phyloP scores from a whole-genome alignment of 352 stramenopile species.

The Phytophthora uliginosa region DNA sequence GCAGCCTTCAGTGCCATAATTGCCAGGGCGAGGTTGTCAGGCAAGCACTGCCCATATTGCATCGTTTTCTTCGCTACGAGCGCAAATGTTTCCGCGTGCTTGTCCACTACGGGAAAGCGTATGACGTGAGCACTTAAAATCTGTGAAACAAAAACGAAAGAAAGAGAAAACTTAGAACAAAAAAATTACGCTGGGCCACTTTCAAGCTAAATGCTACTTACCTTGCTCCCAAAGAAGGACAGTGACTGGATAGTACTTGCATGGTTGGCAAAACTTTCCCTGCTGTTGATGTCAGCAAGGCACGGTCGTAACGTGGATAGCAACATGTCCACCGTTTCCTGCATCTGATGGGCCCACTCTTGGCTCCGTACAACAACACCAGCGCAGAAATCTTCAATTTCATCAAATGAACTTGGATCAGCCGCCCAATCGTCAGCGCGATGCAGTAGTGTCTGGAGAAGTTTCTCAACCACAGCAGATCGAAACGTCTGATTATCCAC shows the following conservation, averaged over 20 bases:
- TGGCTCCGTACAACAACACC: slow-evolving; percentile 21
- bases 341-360: slow-evolving; percentile 34
- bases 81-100: slow-evolving; percentile 34
- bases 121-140: slow-evolving; percentile 32
- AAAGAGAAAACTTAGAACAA: slow-evolving; percentile 9
- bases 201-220: slow-evolving; percentile 20
- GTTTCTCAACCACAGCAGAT: slow-evolving; percentile 27
- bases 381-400: slow-evolving; percentile 43
- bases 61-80: slow-evolving; percentile 33
- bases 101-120: slow-evolving; percentile 18
- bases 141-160: slow-evolving; percentile 13
- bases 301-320: slow-evolving; percentile 26
- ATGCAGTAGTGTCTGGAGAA: slow-evolving; percentile 33
- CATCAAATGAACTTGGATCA: slow-evolving; percentile 19
- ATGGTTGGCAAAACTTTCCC: slow-evolving; percentile 26
- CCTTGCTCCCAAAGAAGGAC: slow-evolving; percentile 43
- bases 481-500: slow-evolving; percentile 33
- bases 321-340: slow-evolving; percentile 22
- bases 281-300: slow-evolving; percentile 24
- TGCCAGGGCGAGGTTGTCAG: slow-evolving; percentile 33
- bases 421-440: slow-evolving; percentile 16
- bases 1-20: slow-evolving; percentile 53
- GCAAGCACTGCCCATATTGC: slow-evolving; percentile 29
- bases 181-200: neutral
- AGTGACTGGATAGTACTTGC: slow-evolving; percentile 25